Percentiles rank a stretch among this genome's conserved stretches.
Evolutionary conservation across 2,329 filamentous ascomycete species (phyloP).

Genomic region (Amylocarpus encephaloides): DNA sequence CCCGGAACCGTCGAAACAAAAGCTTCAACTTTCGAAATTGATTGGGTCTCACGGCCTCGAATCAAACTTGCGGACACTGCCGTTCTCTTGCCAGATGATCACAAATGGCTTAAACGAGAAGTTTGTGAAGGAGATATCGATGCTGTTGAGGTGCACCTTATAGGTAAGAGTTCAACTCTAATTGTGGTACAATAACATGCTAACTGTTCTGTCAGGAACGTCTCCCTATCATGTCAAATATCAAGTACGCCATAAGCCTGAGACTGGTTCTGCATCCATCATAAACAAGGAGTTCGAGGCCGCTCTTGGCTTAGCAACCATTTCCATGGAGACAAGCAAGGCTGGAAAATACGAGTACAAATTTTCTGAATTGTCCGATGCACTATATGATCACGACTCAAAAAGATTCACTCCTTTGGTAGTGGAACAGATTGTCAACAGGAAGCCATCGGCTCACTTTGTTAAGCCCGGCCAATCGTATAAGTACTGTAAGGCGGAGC

Average conservation of each 20-base stretch:
- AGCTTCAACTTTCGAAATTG: conserved; percentile 70
- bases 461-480: conserved; percentile 84
- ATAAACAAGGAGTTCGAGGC: conserved; percentile 70
- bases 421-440: conserved; percentile 77
- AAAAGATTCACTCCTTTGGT: conserved; percentile 59
- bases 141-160: conserved; percentile 72
- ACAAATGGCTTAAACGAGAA: conserved; percentile 64
- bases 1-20: conserved; percentile 71
- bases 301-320: conserved; percentile 66
- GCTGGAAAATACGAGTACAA: conserved; percentile 81
- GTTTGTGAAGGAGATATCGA: conserved; percentile 96
- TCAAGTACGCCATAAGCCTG: conserved; percentile 65
- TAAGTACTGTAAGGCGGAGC: conserved; percentile 87
- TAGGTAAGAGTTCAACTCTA: conserved; percentile 48
- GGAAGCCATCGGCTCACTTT: conserved; percentile 77
- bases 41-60: conserved; percentile 77
- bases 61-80: conserved; percentile 61
- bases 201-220: conserved; percentile 44
- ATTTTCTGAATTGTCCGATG: conserved; percentile 77
- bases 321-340: conserved; percentile 80
- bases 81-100: conserved; percentile 48
- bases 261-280: conserved; percentile 57
- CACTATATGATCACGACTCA: conserved; percentile 72
- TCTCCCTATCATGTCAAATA: conserved; percentile 82
- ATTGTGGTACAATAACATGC: not conserved